These are phyloP conservation scores for Ceratobasidium sp. DNA, from an alignment of 1,284 basidiomycete species.

Conservation along the genomic window DNA sequence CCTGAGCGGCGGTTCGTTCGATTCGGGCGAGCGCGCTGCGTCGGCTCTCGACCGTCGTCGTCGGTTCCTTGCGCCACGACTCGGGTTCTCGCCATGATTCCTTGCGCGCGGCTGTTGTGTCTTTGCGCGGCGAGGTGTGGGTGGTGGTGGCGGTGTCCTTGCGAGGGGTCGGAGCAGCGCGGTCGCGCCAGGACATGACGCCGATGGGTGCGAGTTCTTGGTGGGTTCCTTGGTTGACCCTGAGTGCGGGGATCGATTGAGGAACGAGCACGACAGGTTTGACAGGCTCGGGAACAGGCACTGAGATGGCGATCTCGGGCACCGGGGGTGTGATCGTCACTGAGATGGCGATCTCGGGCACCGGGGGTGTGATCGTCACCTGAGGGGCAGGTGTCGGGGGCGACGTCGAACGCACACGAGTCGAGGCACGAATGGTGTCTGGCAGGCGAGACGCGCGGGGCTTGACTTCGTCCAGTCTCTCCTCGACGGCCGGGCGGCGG, in stretches of 20 bases:
- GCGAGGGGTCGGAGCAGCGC: no score
- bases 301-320: no score
- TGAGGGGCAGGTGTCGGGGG: slow-evolving; percentile 16
- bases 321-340: slow-evolving; percentile 13
- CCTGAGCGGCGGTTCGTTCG: not conserved
- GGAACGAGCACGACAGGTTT: slow-evolving; percentile 20
- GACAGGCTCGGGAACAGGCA: slow-evolving; percentile 4
- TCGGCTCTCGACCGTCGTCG: not conserved
- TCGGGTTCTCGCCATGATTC: slow-evolving; percentile 1
- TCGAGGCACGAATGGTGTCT: slow-evolving; percentile 24
- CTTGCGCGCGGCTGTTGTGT: not conserved
- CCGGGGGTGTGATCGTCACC: slow-evolving; percentile 3
- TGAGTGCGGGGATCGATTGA: slow-evolving; percentile 35
- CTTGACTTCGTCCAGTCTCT: slow-evolving; percentile 26
- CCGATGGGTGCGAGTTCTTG: slow-evolving; percentile 28
- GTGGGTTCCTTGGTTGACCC: slow-evolving; percentile 8
- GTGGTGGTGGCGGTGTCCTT: no score
- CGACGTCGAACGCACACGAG: slow-evolving; percentile 27
- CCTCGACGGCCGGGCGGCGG: slow-evolving; percentile 44
- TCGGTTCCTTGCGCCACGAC: not conserved
- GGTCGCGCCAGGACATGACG: slow-evolving; percentile 37
- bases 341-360: no score
- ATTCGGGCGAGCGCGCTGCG: slow-evolving; percentile 8
- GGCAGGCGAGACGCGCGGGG: slow-evolving; percentile 32
- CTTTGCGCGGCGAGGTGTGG: not conserved